phyloP scores from a whole-genome alignment of 2,329 filamentous ascomycete genomes.

The Phaeosphaeria sp. region DNA sequence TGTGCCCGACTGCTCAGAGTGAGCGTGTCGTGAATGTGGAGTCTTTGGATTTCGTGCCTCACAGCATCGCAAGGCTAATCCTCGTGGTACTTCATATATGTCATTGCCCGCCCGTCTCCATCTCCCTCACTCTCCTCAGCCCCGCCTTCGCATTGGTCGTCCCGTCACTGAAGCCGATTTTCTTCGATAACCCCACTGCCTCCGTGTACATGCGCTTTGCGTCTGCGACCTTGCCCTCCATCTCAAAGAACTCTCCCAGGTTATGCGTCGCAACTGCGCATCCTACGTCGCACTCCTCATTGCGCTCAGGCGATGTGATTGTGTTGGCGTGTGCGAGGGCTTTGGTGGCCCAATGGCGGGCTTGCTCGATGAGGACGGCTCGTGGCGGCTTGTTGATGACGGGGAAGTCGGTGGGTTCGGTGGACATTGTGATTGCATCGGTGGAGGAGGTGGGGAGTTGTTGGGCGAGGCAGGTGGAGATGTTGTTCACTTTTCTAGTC shows the following conservation, averaged over 20 bases:
- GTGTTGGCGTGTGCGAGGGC: constrained; percentile 71
- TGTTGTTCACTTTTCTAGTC: constrained; percentile 72
- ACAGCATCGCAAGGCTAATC: background rate
- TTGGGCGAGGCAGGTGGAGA: constrained; percentile 76
- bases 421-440: constrained; percentile 32
- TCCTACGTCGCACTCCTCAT: constrained; percentile 80
- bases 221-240: constrained; percentile 69
- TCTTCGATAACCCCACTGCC: constrained; percentile 65
- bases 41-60: too few species aligned
- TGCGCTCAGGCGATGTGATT: constrained; percentile 71
- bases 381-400: constrained; percentile 58
- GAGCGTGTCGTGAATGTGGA: too few species aligned
- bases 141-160: constrained; percentile 50
- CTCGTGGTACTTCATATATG: background rate
- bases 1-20: too few species aligned
- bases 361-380: constrained; percentile 70
- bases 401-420: constrained; percentile 45
- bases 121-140: constrained; percentile 44
- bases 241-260: constrained; percentile 81
- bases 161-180: constrained; percentile 57
- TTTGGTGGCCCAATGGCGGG: constrained; percentile 79
- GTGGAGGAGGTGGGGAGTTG: constrained; percentile 55
- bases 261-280: constrained; percentile 88
- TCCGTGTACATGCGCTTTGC: constrained; percentile 74
- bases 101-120: constrained; percentile 19